A percentile compares a stretch with the other conserved stretches of the same genome.
These are phyloP conservation scores for Grosmannia penicillata DNA, from an alignment of 2,329 filamentous ascomycete genomes.

Conservation along the genomic window DNA sequence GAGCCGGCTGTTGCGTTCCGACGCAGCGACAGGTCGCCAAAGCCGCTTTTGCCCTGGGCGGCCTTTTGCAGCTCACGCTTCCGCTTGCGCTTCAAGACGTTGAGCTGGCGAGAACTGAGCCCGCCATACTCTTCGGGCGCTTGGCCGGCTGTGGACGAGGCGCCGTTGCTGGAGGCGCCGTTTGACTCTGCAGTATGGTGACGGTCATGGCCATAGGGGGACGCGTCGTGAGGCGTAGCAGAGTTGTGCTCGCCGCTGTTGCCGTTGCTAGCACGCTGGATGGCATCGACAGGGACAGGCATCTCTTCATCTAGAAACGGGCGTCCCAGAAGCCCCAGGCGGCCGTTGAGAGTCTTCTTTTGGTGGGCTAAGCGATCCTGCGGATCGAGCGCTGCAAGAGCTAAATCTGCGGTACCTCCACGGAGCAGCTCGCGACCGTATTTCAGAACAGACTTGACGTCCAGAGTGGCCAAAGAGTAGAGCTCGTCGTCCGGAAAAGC, in stretches of 20 bases:
- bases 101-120: conserved; percentile 84
- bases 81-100: conserved; percentile 84
- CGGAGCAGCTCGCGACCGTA: conserved; percentile 74
- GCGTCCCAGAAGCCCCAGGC: conserved; percentile 73
- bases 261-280: conserved; percentile 20
- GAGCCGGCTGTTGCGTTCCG: conserved; percentile 45
- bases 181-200: conserved; percentile 1
- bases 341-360: conserved; percentile 72
- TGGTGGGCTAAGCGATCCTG: conserved; percentile 69
- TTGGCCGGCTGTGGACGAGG: neutral
- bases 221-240: conserved; percentile 28
- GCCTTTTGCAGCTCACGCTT: conserved; percentile 83
- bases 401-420: conserved; percentile 75
- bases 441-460: conserved; percentile 66
- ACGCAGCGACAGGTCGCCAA: conserved; percentile 70
- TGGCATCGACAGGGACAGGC: conserved; percentile 44
- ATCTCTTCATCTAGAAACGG: conserved; percentile 76
- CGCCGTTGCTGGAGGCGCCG: conserved; percentile 1
- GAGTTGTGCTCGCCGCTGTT: conserved; percentile 2
- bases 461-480: conserved; percentile 58
- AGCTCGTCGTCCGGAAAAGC: conserved; percentile 39
- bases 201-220: conserved; percentile 9
- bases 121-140: conserved; percentile 34
- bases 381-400: conserved; percentile 67
- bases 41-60: conserved; percentile 69